These are phyloP conservation scores for Trichosanthes cucumerina DNA, from an alignment of 306 rosid genomes.

Conservation along the genomic window DNA sequence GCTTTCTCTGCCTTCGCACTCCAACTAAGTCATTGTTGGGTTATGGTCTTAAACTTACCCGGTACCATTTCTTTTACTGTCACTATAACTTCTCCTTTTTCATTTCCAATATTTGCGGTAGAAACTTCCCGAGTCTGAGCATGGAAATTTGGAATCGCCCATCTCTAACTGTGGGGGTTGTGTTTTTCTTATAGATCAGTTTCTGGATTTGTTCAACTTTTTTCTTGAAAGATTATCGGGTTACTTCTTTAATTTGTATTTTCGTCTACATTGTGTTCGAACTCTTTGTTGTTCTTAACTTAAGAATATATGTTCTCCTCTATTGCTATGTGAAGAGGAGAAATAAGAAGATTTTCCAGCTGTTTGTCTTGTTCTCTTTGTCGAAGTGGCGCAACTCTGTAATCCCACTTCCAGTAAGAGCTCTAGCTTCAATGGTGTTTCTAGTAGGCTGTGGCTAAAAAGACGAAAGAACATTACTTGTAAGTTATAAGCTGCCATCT, in stretches of 20 bases:
- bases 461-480: not conserved
- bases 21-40: not conserved
- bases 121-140: too few species aligned
- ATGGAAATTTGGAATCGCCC: not conserved
- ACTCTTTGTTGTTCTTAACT: not conserved
- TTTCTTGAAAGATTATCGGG: not conserved
- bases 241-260: not conserved
- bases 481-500: not conserved
- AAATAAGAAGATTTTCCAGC: not conserved
- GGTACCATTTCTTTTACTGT: too few species aligned
- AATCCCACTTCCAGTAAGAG: not conserved
- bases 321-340: not conserved
- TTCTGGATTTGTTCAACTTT: too few species aligned
- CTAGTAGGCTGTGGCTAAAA: not conserved
- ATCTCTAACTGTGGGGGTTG: not conserved
- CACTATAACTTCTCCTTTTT: too few species aligned
- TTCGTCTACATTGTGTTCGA: not conserved
- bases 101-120: too few species aligned
- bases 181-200: too few species aligned
- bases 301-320: not conserved
- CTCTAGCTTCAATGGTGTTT: not conserved
- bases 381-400: not conserved
- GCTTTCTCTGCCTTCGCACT: not conserved
- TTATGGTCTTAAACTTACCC: not conserved
- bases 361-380: not conserved